Percentiles rank a stretch among this genome's conserved stretches.
phyloP scores from a whole-genome alignment of 768 basidiomycete species.

The Nidularia pulvinata region DNA sequence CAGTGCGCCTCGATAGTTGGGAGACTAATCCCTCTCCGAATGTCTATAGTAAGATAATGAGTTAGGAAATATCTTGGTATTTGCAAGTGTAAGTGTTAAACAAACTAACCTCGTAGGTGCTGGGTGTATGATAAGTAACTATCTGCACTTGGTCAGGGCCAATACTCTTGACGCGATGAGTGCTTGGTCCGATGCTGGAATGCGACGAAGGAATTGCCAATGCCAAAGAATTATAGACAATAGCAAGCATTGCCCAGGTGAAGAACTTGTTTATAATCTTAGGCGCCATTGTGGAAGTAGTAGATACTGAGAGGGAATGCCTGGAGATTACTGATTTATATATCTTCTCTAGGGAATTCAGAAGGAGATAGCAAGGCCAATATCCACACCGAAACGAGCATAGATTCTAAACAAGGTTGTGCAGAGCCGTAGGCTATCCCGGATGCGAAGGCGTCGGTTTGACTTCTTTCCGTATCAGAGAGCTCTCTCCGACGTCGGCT shows the following conservation, averaged over 20 bases:
- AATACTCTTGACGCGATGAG: constrained; percentile 25
- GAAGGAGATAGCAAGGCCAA: no score
- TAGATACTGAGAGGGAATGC: no score
- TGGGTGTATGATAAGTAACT: constrained; percentile 31
- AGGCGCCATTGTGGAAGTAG: no score
- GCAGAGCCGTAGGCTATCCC: no score
- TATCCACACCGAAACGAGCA: no score
- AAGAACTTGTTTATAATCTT: constrained; percentile 29
- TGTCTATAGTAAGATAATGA: constrained; percentile 14
- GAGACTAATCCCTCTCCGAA: constrained; percentile 26
- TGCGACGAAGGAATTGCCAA: constrained; percentile 21
- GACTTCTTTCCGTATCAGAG: no score
- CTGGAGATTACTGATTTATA: no score
- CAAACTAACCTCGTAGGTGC: constrained; percentile 27
- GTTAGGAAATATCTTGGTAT: no score
- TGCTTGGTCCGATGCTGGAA: constrained; percentile 23
- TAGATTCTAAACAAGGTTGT: no score
- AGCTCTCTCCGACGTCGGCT: no score
- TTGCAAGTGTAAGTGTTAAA: background rate
- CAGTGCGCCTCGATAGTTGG: constrained; percentile 20
- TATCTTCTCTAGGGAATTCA: no score
- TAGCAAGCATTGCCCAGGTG: constrained; percentile 18
- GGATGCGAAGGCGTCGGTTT: no score
- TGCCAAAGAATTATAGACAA: constrained; percentile 20
- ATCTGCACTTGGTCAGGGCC: constrained; percentile 24